Evolutionary conservation across 2,329 filamentous ascomycete genomes (phyloP).

Genomic region (Camptophora hylomeconis): DNA sequence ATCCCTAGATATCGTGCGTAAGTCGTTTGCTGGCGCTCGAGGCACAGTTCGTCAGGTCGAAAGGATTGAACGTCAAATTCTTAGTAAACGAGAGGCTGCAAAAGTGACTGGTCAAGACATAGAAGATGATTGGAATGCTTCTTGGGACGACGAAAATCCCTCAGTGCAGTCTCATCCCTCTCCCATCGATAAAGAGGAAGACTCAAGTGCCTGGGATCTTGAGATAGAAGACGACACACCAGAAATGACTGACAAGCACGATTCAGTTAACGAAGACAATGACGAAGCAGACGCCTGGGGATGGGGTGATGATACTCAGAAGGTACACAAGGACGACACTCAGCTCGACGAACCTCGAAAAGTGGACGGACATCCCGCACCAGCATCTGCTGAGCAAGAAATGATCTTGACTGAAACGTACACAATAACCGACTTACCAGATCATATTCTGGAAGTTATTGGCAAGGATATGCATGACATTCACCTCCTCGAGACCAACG

Average conservation of each 20-base stretch:
- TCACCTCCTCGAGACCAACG: slow-evolving; percentile 23
- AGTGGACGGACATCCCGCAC: slow-evolving; percentile 5
- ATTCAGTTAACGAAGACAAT: slow-evolving; percentile 21
- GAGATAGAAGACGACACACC: slow-evolving; percentile 1
- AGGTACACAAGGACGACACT: slow-evolving; percentile 19
- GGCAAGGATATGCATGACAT: slow-evolving; percentile 29
- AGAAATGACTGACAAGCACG: slow-evolving; percentile 11
- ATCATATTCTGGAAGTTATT: slow-evolving; percentile 46
- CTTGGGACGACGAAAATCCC: slow-evolving; percentile 51
- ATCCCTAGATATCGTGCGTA: slow-evolving; percentile 62
- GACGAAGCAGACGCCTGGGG: slow-evolving; percentile 59
- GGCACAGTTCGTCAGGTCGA: slow-evolving; percentile 60
- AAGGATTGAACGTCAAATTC: slow-evolving; percentile 68
- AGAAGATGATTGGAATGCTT: slow-evolving; percentile 59
- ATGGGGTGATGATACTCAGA: slow-evolving; percentile 58
- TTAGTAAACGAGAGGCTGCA: slow-evolving; percentile 57
- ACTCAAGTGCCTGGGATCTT: slow-evolving; percentile 31
- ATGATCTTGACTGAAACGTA: slow-evolving; percentile 76
- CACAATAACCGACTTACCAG: slow-evolving; percentile 75
- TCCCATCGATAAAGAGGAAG: slow-evolving; percentile 36
- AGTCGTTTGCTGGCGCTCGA: slow-evolving; percentile 53
- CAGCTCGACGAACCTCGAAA: slow-evolving; percentile 3
- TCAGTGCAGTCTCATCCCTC: neutral
- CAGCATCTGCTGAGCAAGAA: slow-evolving; percentile 36
- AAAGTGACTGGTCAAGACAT: slow-evolving; percentile 32